Base-by-base conservation (phyloP, 2,329 filamentous ascomycete species). In the Colletotrichum sidae region DNA sequence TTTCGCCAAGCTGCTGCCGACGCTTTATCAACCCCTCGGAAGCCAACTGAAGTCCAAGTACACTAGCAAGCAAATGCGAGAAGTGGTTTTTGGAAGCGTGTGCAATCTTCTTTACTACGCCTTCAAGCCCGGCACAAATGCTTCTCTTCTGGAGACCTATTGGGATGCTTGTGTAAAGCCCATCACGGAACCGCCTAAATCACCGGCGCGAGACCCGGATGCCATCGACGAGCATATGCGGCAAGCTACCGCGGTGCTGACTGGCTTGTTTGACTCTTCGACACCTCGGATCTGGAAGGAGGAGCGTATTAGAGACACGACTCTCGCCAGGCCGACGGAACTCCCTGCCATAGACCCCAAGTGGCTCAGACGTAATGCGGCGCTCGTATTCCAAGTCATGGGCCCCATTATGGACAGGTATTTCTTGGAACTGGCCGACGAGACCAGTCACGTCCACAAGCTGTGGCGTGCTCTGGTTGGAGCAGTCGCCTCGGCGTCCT, bases 61-160 rank as follows among this genome's bases (percentile, higher is more conserved):
- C 46, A 82, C 77, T 11, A 85, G 80, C 15, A 88, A 88, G 71
- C 83, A 89, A 58, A 83, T 90, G 8, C 85, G 83, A 62, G 82
- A 79, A 65, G 79, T 82, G 2, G 83, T 88, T 11, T 72, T 95
- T 45, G 89, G 89, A 11, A 92, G 91, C 58, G 89, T 96, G 61
- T 92, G 91, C 76, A 93, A 90, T 60, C 83, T 98, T 1, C 86
- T 93, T 10, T 97, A 97, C 76, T 97, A 96, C 74, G 83, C 89
- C 3, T 89, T 97, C 72, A 90, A 89, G 60, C 94, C 95, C 1
- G 87, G 85, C 11, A 85, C 88, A 12, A 84, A 88, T 9, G 79
- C 83, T 44, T 80, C 84, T n/a, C 87, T 93, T 61, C 82, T 93
- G 3, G 92, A 96, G 69, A 78, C 84, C 2, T 90, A 91, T 55